Evolutionary conservation across 495 filamentous ascomycete genomes (phyloP).

Genomic region (Aspergillus ellipticus): DNA sequence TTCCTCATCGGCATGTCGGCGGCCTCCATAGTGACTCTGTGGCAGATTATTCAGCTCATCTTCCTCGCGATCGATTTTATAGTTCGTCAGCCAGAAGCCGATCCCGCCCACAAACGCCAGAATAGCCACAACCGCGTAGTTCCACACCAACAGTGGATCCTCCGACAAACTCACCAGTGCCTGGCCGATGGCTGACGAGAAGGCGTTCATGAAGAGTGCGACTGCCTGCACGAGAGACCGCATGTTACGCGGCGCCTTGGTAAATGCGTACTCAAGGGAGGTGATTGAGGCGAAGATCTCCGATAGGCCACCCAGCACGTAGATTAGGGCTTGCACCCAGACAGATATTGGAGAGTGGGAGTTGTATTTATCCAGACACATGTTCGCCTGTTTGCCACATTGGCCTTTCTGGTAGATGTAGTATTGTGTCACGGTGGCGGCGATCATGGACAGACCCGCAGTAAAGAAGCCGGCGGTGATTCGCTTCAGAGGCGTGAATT

Average conservation of each 20-base stretch:
- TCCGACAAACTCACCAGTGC: slow-evolving; percentile 60
- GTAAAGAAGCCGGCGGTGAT: slow-evolving; percentile 66
- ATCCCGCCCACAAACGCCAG: slow-evolving; percentile 55
- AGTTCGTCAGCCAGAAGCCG: slow-evolving; percentile 60
- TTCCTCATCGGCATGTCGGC: slow-evolving; percentile 16
- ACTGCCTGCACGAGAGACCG: slow-evolving; percentile 66
- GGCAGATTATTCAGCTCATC: slow-evolving; percentile 56
- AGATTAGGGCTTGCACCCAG: slow-evolving; percentile 60
- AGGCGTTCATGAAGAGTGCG: slow-evolving; percentile 65
- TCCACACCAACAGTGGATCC: slow-evolving; percentile 64
- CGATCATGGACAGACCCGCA: slow-evolving; percentile 60
- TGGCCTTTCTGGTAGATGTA: slow-evolving; percentile 64
- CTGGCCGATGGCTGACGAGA: slow-evolving; percentile 65
- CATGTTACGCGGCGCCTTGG: slow-evolving; percentile 77
- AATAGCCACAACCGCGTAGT: slow-evolving; percentile 62
- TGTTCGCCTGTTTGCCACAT: slow-evolving; percentile 53
- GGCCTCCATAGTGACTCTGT: slow-evolving; percentile 19
- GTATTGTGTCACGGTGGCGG: slow-evolving; percentile 61
- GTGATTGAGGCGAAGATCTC: slow-evolving; percentile 70
- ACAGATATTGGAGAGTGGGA: slow-evolving; percentile 52
- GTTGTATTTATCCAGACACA: slow-evolving; percentile 31
- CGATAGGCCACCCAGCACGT: slow-evolving; percentile 67
- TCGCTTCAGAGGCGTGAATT: slow-evolving; percentile 69
- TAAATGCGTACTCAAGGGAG: slow-evolving; percentile 68
- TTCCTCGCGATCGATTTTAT: slow-evolving; percentile 57